Percentiles rank a stretch among this genome's conserved stretches.
Conservation (phyloP, 2,329 filamentous ascomycete genomes). For the Sclerotinia trifoliorum region DNA sequence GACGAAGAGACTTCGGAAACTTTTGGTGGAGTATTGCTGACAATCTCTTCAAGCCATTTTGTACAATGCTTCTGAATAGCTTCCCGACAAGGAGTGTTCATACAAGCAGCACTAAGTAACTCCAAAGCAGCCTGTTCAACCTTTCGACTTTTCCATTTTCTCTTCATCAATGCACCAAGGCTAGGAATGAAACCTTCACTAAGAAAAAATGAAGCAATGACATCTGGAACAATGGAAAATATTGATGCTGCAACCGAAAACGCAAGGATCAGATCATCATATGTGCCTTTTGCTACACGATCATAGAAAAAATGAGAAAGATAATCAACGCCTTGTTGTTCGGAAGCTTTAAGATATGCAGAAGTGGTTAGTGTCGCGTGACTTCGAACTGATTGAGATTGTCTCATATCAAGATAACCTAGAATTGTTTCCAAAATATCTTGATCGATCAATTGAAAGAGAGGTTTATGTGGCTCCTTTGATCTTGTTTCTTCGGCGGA, state of each 20-base stretch:
- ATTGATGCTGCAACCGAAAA: constrained; percentile 89
- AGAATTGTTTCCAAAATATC: constrained; percentile 83
- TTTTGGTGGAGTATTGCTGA: constrained; percentile 67
- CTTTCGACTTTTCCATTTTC: constrained; percentile 79
- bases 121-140: constrained; percentile 86
- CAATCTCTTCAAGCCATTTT: constrained; percentile 82
- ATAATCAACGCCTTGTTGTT: constrained; percentile 66
- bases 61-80: constrained; percentile 81
- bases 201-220: constrained; percentile 77
- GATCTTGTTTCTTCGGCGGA: constrained; percentile 31
- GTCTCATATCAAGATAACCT: constrained; percentile 80
- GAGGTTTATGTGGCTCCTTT: constrained; percentile 41
- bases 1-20: constrained; percentile 38
- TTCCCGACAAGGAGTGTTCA: constrained; percentile 78
- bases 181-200: constrained; percentile 81
- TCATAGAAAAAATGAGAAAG: constrained; percentile 73
- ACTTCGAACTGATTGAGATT: constrained; percentile 69
- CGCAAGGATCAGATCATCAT: constrained; percentile 85
- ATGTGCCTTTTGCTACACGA: constrained; percentile 69
- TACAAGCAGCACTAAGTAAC: constrained; percentile 87
- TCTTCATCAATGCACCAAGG: constrained; percentile 72
- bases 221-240: constrained; percentile 79
- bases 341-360: constrained; percentile 77
- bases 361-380: constrained; percentile 81
- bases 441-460: constrained; percentile 60